These are phyloP conservation scores for Persicaria maculosa DNA, from an alignment of 148 eudicot genomes.

Conservation along the genomic window DNA sequence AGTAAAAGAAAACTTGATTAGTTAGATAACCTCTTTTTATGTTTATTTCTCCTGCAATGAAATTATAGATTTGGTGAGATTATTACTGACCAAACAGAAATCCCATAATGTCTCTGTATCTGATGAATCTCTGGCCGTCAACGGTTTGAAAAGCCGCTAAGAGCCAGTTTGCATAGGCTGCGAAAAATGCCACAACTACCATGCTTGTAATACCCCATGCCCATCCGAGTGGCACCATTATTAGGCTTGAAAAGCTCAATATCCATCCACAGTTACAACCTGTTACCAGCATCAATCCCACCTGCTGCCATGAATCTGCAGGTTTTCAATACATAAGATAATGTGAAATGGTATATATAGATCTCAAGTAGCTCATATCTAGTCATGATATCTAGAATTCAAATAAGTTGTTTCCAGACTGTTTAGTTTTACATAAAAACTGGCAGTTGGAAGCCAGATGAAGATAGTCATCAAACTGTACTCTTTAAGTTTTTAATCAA, in stretches of 20 bases:
- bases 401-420: too few species aligned
- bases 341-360: too few species aligned
- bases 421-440: too few species aligned
- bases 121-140: conserved; percentile 33
- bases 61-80: not conserved
- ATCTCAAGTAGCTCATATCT: too few species aligned
- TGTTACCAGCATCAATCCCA: conserved; percentile 30
- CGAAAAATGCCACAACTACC: conserved; percentile 21
- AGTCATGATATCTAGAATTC: too few species aligned
- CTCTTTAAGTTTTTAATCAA: too few species aligned
- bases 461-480: too few species aligned
- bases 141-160: conserved; percentile 33
- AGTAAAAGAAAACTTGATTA: not conserved
- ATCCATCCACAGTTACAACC: conserved; percentile 37
- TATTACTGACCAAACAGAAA: conserved; percentile 22
- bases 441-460: not conserved
- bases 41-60: not conserved
- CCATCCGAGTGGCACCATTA: conserved; percentile 35
- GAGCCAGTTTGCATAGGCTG: conserved; percentile 37
- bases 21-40: not conserved
- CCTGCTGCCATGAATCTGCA: conserved; percentile 35
- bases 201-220: conserved; percentile 26
- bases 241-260: conserved; percentile 32
- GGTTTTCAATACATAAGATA: too few species aligned
- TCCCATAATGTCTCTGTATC: conserved; percentile 36